Base-by-base conservation (phyloP, 441 rosid genomes). In the Erodium trifolium region DNA sequence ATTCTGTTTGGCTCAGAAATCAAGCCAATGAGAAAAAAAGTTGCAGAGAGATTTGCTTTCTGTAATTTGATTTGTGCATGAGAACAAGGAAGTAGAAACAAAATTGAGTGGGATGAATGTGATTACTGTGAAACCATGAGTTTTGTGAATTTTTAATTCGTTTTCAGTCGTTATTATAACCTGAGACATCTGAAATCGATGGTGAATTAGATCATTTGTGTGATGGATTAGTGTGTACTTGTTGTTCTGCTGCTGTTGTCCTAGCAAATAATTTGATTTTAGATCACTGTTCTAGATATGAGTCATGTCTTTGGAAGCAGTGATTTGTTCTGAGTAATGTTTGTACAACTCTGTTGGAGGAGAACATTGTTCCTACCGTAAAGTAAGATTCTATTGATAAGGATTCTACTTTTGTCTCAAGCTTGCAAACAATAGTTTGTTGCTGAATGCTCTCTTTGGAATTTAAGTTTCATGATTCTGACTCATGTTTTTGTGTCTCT, bases 401-500 rank as follows among this genome's bases (percentile, higher is more conserved):
- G 16, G 55, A 12, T 49, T 41, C 9, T 41, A 8, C 47, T 41
- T 41, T 41, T 41, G 11, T 41, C 47, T 8, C 47, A 41, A 41
- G 11, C 47, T 45, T 45, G 51, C n/a, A 45, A 11, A 45, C 3
- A 45, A 45, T 45, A 11, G 51, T 14, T 45, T 45, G 51, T 11
- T 45, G 51, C 4, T 12, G n/a, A 51, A 51, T 51, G 6, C 59
- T 51, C 14, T 3, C 0, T 51, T 14, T 14, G 18, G 18, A n/a
- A 23, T 65, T 29, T 37, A 14, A 35, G 37, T 51, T 14, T 60
- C 17, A 68, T 55, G 31, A 49, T 0, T 27, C 5, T 41, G 11
- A 29, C 63, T 12, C 68, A 34, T 51, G 27, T 12, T 79, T 53
- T 37, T 7, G n/a, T 69, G 64, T 29, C 67, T 18, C 73, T 69